These are phyloP conservation scores for Aspergillus sclerotialis DNA, from an alignment of 2,329 filamentous ascomycete genomes.

Conservation along the genomic window DNA sequence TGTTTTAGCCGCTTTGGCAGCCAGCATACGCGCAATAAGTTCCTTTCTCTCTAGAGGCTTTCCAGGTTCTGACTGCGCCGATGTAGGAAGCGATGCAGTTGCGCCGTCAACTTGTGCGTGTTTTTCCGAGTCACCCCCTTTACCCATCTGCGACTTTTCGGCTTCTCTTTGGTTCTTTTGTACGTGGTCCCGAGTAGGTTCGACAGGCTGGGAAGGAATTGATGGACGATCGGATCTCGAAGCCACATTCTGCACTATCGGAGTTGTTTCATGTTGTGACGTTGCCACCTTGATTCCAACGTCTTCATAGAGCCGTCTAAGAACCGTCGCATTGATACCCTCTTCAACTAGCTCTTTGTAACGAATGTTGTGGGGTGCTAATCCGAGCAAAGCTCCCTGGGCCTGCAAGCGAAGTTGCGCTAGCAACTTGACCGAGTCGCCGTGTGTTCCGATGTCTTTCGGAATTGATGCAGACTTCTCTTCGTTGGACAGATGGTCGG, in stretches of 20 bases:
- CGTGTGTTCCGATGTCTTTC: background rate
- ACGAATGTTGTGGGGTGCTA: constrained; percentile 59
- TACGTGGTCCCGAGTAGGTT: background rate
- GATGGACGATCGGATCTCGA: background rate
- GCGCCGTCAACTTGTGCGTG: background rate
- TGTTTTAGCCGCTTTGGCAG: constrained; percentile 59
- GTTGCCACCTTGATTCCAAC: constrained; percentile 49
- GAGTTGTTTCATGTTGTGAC: constrained; percentile 6
- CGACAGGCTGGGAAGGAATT: background rate
- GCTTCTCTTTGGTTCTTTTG: background rate
- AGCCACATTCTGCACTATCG: background rate
- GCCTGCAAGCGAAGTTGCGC: constrained; percentile 44
- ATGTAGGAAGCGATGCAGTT: constrained; percentile 7
- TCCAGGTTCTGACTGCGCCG: constrained; percentile 8
- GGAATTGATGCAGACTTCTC: constrained; percentile 1
- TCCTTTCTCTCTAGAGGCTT: constrained; percentile 63
- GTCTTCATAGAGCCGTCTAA: constrained; percentile 61
- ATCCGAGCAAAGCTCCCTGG: constrained; percentile 58
- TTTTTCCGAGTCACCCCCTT: background rate
- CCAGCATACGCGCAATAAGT: constrained; percentile 67
- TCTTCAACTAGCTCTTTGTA: constrained; percentile 68
- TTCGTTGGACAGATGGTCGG: constrained; percentile 5
- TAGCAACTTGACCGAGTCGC: constrained; percentile 16
- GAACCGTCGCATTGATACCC: constrained; percentile 58
- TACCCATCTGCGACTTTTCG: background rate